Conservation (phyloP, 108 stramenopile species). For the Thalassiosira profunda region DNA sequence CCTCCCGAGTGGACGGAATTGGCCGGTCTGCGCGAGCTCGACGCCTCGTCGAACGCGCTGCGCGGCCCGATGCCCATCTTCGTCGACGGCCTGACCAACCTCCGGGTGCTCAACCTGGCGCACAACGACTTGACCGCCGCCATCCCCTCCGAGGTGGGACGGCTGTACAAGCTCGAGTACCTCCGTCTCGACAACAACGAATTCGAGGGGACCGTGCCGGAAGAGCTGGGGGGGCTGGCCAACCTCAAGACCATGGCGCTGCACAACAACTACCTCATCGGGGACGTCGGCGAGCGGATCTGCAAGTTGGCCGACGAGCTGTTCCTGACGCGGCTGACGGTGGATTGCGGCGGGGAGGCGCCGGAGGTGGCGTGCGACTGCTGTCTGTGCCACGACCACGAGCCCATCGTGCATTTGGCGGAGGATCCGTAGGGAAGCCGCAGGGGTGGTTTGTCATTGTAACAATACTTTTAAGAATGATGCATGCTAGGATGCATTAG, state of each 20-base stretch:
- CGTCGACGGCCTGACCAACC: constrained; percentile 32
- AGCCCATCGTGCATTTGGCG: constrained; percentile 18
- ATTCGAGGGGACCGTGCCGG: constrained; percentile 32
- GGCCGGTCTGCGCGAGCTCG: constrained; percentile 24
- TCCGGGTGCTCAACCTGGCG: constrained; percentile 45
- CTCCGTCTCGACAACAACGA: constrained; percentile 48
- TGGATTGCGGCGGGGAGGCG: constrained; percentile 41
- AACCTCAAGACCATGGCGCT: constrained; percentile 36
- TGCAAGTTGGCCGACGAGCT: constrained; percentile 39
- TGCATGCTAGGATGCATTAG: too few relatives aligned
- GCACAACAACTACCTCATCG: constrained; percentile 41
- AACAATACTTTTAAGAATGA: too few relatives aligned
- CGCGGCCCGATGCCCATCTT: constrained; percentile 31
- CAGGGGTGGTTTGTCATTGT: too few relatives aligned
- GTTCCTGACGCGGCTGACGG: constrained; percentile 35
- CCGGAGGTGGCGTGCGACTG: constrained; percentile 34
- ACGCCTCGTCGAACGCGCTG: constrained; percentile 37
- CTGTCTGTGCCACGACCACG: constrained; percentile 40
- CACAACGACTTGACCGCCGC: constrained; percentile 52
- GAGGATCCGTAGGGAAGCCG: background rate
- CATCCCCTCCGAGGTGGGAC: constrained; percentile 67
- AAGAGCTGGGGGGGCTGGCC: constrained; percentile 36
- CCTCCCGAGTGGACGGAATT: constrained; percentile 27
- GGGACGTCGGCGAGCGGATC: constrained; percentile 12
- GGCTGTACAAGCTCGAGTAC: constrained; percentile 46